Evolutionary conservation across 1,284 basidiomycete species (phyloP).

Genomic region (Heterobasidion irregulare): DNA sequence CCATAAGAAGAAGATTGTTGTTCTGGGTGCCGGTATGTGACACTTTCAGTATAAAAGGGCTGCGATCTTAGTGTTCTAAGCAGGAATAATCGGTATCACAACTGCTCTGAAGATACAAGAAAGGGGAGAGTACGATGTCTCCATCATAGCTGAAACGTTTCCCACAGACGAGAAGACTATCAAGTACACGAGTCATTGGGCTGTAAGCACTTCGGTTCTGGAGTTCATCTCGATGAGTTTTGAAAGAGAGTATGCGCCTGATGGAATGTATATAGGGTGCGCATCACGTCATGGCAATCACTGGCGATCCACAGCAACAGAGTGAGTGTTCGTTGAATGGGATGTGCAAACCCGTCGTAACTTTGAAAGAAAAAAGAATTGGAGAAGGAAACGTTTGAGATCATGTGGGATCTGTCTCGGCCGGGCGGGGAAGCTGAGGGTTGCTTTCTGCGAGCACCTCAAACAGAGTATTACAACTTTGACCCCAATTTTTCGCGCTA

Average conservation of each 20-base stretch:
- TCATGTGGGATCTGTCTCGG: constrained; percentile 63
- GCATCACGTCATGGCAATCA: constrained; percentile 50
- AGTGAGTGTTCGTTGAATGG: background rate
- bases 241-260: background rate
- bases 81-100: constrained; percentile 67
- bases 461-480: constrained; percentile 47
- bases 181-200: constrained; percentile 72
- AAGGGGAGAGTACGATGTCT: constrained; percentile 45
- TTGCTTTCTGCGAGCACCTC: constrained; percentile 52
- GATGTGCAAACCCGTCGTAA: background rate
- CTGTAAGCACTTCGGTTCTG: constrained; percentile 35
- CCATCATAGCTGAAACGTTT: constrained; percentile 57
- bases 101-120: constrained; percentile 62
- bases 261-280: constrained; percentile 36
- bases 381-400: constrained; percentile 63
- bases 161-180: constrained; percentile 61
- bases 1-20: background rate
- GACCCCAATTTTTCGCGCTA: constrained; percentile 20
- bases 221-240: background rate
- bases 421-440: constrained; percentile 41
- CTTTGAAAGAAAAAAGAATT: constrained; percentile 32
- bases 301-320: background rate
- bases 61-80: background rate
- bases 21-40: background rate
- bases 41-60: background rate